Percentiles rank a stretch among this genome's conserved stretches.
Evolutionary conservation across 1,284 basidiomycete genomes (phyloP).

Genomic region (Cystobasidium pallidum): DNA sequence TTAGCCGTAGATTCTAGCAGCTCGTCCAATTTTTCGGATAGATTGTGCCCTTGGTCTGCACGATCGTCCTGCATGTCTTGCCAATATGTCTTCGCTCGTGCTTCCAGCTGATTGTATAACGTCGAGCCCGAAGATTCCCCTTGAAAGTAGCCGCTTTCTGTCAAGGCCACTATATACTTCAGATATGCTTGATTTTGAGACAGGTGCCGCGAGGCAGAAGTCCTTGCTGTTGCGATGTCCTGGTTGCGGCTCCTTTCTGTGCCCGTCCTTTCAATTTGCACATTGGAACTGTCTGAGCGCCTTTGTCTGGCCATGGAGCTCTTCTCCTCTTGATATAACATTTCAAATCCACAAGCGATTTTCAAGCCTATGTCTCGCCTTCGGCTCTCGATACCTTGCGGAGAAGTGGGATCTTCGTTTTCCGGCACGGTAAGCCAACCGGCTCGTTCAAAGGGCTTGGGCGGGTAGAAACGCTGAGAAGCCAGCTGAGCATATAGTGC

Average conservation of each 20-base stretch:
- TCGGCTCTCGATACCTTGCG: constrained; percentile 62
- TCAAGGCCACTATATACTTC: constrained; percentile 37
- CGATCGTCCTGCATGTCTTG: constrained; percentile 14
- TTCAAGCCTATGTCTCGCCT: constrained; percentile 88
- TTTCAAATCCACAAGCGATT: constrained; percentile 91
- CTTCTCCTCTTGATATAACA: constrained; percentile 79
- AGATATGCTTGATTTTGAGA: constrained; percentile 31
- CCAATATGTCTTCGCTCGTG: constrained; percentile 30
- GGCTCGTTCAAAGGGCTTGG: constrained; percentile 73
- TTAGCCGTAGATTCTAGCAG: background rate
- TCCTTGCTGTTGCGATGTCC: background rate
- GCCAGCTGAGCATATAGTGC: constrained; percentile 89
- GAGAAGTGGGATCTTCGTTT: constrained; percentile 59
- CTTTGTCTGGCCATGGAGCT: constrained; percentile 57
- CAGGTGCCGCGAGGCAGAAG: background rate
- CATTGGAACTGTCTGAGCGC: constrained; percentile 2
- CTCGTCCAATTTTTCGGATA: constrained; percentile 3
- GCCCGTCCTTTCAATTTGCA: constrained; percentile 2
- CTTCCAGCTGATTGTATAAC: constrained; percentile 28
- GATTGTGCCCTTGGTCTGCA: background rate
- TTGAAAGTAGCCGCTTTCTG: constrained; percentile 39
- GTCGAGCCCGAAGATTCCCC: constrained; percentile 35
- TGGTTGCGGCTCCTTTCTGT: background rate
- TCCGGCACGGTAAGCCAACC: constrained; percentile 44
- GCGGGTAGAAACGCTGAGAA: constrained; percentile 88